Base-by-base conservation (phyloP, 768 basidiomycete genomes). In the Tremella mesenterica region DNA sequence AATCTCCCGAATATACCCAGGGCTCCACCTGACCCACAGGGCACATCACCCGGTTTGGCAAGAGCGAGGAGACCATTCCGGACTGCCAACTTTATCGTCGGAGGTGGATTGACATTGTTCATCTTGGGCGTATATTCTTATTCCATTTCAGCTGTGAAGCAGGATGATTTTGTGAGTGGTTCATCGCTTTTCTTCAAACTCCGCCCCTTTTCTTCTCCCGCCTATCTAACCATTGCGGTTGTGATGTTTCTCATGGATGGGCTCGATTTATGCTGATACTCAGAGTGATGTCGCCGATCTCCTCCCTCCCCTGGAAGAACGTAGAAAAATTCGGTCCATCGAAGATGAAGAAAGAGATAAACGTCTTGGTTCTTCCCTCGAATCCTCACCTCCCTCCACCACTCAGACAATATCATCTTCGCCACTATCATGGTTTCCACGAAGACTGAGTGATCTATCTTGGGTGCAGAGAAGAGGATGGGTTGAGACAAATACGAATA, bases 101-200 rank as follows among this genome's bases (percentile, higher is more conserved):
- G 92, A 7, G 58, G 83, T 41, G 65, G 77, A 2, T 79, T 96
- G 39, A 79, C 81, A 25, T 79, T 79, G 0, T 92, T 95, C 69
- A 84, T 81, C 26, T 79, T 81, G 13, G 85, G 84, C 25, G 83
- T 95, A 8, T 97, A 88, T 81, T 78, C 83, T 3, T 97, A 96
- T 75, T 91, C 90, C 16, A 93, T 97, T 67, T 81, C 82, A 27
- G 91, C 90, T 26, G 91, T 96, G 51, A 89, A 85, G 67, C 91
- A 96, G 67, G 91, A 95, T 69, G 83, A 85, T 34, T 95, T 93
- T 52, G 71, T 73, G 51, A 52, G 71, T 66, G 4, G n/a, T 6
- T 25, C 49, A n/a, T 20, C 26, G 9, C 14, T 21, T 34, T 8
- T 16, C 13, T 20, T 47, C 29, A 20, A 41, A 16, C 39, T 41